Evolutionary conservation across 768 basidiomycete species (phyloP).

Genomic region (Rhizopogon vesiculosus): DNA sequence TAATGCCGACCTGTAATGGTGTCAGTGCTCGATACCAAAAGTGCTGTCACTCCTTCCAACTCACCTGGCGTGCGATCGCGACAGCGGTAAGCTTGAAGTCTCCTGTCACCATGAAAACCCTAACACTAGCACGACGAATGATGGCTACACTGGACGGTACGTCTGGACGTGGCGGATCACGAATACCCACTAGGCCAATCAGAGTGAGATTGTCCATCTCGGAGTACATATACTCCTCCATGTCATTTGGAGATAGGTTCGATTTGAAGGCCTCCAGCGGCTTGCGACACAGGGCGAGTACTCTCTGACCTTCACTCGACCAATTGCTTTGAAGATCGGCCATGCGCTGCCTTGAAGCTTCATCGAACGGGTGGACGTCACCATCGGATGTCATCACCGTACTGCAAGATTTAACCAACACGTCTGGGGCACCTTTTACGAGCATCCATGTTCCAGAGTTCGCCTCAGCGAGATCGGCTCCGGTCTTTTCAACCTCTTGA

Average conservation of each 20-base stretch:
- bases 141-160: constrained; percentile 41
- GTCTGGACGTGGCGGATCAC: constrained; percentile 51
- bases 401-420: constrained; percentile 39
- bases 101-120: constrained; percentile 55
- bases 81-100: constrained; percentile 51
- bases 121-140: constrained; percentile 46
- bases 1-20: constrained; percentile 33
- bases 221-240: constrained; percentile 35
- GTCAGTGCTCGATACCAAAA: constrained; percentile 2
- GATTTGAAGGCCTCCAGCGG: constrained; percentile 20
- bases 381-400: constrained; percentile 29
- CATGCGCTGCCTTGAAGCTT: constrained; percentile 14
- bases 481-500: constrained; percentile 12
- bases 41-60: constrained; percentile 6
- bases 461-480: constrained; percentile 7
- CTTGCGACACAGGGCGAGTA: constrained; percentile 41
- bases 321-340: constrained; percentile 32
- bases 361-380: constrained; percentile 26
- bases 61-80: constrained; percentile 44
- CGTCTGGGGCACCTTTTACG: constrained; percentile 59
- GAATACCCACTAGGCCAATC: constrained; percentile 49
- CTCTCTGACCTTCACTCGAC: constrained; percentile 49
- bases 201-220: constrained; percentile 38
- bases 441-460: constrained; percentile 28
- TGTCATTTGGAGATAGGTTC: constrained; percentile 20